A percentile compares a stretch with the other conserved stretches of the same genome.
Evolutionary conservation across 192 early-diverging fungal genomes (phyloP).

Genomic region (Entomortierella parvispora): DNA sequence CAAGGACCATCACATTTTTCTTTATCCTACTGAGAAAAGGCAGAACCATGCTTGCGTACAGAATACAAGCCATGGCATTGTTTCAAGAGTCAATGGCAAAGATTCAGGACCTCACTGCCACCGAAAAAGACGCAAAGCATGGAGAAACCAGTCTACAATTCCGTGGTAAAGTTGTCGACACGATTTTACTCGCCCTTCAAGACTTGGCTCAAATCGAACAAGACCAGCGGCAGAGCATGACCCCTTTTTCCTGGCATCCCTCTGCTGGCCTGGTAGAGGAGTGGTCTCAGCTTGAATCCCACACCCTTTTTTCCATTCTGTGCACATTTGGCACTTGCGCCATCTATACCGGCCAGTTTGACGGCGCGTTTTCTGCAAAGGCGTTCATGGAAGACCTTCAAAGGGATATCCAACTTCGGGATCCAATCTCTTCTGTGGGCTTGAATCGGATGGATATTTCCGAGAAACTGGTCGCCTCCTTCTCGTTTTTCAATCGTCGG

Average conservation of each 20-base stretch:
- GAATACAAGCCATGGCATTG: slow-evolving; percentile 18
- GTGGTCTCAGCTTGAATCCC: slow-evolving; percentile 18
- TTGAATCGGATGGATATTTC: slow-evolving; percentile 11
- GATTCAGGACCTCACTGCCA: slow-evolving; percentile 6
- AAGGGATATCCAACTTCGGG: slow-evolving; percentile 2
- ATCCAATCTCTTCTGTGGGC: background rate
- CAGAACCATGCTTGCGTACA: slow-evolving; percentile 20
- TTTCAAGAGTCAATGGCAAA: slow-evolving; percentile 11
- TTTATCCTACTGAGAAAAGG: slow-evolving; percentile 6
- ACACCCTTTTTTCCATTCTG: slow-evolving; percentile 3
- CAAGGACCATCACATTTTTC: background rate
- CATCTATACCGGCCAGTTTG: slow-evolving; percentile 9
- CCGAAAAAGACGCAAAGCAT: background rate
- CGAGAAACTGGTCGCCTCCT: slow-evolving; percentile 18
- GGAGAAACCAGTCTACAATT: background rate
- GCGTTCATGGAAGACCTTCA: slow-evolving; percentile 8
- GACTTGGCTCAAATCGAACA: slow-evolving; percentile 2
- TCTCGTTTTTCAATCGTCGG: slow-evolving; percentile 29
- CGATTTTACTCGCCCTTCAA: background rate
- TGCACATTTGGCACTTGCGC: slow-evolving; percentile 16
- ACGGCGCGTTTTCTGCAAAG: slow-evolving; percentile 7
- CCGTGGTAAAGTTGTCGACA: slow-evolving; percentile 4
- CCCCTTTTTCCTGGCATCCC: slow-evolving; percentile 6
- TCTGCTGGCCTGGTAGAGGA: slow-evolving; percentile 22
- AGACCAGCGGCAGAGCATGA: slow-evolving; percentile 10